Conservation (phyloP, 192 early-diverging fungal genomes). For the Phlyctochytrium bullatum region DNA sequence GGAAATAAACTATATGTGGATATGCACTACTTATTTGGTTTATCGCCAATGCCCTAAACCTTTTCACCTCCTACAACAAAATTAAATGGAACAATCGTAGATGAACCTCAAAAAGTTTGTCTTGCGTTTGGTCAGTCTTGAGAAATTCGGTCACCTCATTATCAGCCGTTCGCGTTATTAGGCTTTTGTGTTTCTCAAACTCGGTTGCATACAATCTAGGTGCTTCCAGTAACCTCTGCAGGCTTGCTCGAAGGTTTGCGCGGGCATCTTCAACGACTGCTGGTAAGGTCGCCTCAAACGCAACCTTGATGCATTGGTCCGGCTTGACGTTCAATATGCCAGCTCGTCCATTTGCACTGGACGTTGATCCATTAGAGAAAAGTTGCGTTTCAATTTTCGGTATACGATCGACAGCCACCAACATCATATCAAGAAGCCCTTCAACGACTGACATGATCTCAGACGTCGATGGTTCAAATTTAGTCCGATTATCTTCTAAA, state of each 20-base stretch:
- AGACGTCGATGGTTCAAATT: constrained; percentile 42
- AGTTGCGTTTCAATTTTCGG: constrained; percentile 59
- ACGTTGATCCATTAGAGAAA: constrained; percentile 42
- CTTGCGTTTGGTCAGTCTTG: constrained; percentile 37
- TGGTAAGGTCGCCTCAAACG: constrained; percentile 56
- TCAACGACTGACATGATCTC: constrained; percentile 50
- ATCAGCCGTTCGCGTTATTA: constrained; percentile 39
- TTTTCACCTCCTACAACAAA: constrained; percentile 37
- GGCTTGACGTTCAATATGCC: constrained; percentile 43
- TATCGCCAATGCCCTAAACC: constrained; percentile 36
- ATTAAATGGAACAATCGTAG: constrained; percentile 3
- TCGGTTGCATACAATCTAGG: constrained; percentile 46
- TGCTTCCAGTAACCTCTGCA: constrained; percentile 34
- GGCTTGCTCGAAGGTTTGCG: constrained; percentile 25
- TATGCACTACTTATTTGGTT: constrained; percentile 48
- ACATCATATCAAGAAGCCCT: constrained; percentile 42
- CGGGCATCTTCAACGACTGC: constrained; percentile 39
- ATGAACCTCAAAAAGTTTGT: constrained; percentile 45
- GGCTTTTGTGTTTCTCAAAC: constrained; percentile 49
- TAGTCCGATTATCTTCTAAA: constrained; percentile 43
- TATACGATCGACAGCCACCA: constrained; percentile 47
- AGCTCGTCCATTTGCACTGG: constrained; percentile 32
- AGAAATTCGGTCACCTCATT: constrained; percentile 50
- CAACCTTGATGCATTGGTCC: constrained; percentile 53
- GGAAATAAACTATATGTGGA: constrained; percentile 52